Evolutionary conservation across 2,329 filamentous ascomycete species (phyloP).

Genomic region (Arthrinium puccinioides): DNA sequence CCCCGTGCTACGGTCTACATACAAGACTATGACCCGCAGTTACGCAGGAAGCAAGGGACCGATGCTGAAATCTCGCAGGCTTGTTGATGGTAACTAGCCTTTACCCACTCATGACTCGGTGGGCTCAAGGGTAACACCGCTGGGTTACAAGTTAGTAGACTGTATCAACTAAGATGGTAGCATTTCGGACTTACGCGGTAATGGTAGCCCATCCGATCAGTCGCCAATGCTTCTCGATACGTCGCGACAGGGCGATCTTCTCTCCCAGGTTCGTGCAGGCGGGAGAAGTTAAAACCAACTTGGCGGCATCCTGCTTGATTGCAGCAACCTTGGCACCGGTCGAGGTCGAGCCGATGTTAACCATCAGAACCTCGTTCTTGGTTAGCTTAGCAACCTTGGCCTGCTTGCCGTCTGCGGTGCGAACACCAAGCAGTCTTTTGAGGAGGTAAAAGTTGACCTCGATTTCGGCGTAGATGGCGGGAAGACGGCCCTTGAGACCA

Average conservation of each 20-base stretch:
- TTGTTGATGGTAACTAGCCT: not conserved
- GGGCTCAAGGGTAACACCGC: conserved; percentile 47
- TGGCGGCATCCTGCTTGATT: conserved; percentile 96
- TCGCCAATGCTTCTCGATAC: conserved; percentile 99
- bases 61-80: not conserved
- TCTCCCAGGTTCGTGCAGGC: conserved; percentile 96
- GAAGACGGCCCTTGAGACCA: conserved; percentile 85
- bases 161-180: not conserved
- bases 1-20: conserved; percentile 1
- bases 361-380: conserved; percentile 99
- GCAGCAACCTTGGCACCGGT: conserved; percentile 96
- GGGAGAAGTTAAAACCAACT: conserved; percentile 84
- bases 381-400: conserved; percentile 97
- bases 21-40: not conserved
- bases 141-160: conserved; percentile 21
- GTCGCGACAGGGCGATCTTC: conserved; percentile 91
- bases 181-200: conserved; percentile 47
- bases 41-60: not conserved
- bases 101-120: conserved; percentile 22
- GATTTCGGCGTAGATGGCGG: conserved; percentile 95
- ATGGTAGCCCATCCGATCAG: conserved; percentile 87
- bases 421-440: conserved; percentile 87
- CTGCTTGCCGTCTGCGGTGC: conserved; percentile 97
- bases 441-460: conserved; percentile 99
- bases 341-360: conserved; percentile 97